Conservation (phyloP, 1,284 basidiomycete species). For the Marasmius oreades region DNA sequence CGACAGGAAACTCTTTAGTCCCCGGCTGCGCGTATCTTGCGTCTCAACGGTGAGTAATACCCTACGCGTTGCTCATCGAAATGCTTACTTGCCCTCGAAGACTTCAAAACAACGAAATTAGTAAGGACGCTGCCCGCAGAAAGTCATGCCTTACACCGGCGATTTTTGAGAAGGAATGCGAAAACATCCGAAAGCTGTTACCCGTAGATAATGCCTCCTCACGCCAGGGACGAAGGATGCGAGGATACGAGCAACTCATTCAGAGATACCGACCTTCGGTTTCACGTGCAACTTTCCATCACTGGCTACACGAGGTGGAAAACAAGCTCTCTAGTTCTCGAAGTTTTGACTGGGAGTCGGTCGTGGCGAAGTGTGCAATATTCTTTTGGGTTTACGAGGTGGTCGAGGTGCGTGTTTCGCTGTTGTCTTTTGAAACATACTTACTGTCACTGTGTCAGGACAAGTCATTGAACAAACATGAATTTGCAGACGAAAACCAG, state of each 20-base stretch:
- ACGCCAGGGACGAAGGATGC: background rate
- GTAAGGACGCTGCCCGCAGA: background rate
- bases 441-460: background rate
- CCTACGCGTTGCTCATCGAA: background rate
- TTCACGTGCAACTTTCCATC: background rate
- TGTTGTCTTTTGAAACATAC: background rate
- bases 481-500: slow-evolving; percentile 1
- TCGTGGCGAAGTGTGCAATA: slow-evolving; percentile 13
- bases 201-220: background rate
- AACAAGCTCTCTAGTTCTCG: background rate
- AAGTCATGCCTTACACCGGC: background rate
- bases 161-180: background rate
- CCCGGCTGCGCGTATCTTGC: background rate
- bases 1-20: background rate
- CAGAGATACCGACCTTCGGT: background rate
- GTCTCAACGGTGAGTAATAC: background rate
- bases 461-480: background rate
- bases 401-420: slow-evolving; percentile 14
- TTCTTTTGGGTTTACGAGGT: slow-evolving; percentile 23
- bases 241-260: background rate
- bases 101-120: background rate
- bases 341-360: background rate
- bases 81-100: background rate
- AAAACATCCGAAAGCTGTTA: background rate
- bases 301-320: background rate